These are phyloP conservation scores for Cladosporium sp. DNA, from an alignment of 2,329 filamentous ascomycete genomes.

Conservation along the genomic window DNA sequence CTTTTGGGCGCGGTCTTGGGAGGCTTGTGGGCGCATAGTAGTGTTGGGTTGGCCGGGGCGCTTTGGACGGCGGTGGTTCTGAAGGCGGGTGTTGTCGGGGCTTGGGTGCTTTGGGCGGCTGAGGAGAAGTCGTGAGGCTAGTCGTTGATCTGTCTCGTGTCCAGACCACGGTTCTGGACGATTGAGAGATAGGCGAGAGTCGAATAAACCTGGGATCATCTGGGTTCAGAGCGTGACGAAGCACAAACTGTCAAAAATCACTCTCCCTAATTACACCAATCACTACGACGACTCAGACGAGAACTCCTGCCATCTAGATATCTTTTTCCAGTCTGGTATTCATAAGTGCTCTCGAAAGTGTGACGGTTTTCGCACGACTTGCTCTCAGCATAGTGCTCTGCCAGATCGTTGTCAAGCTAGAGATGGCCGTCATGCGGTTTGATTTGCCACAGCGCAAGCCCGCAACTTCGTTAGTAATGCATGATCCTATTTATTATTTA, in stretches of 20 bases:
- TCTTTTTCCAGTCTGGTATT: background rate
- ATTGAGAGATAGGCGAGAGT: too few relatives aligned
- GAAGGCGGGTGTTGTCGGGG: slow-evolving; percentile 34
- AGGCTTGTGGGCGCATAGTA: slow-evolving; percentile 49
- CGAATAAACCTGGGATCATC: too few relatives aligned
- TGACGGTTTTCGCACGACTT: background rate
- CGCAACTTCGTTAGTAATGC: too few relatives aligned
- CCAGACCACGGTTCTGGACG: too few relatives aligned
- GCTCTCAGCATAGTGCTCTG: background rate
- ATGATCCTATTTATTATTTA: too few relatives aligned
- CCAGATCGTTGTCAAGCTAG: background rate
- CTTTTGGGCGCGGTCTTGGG: slow-evolving; percentile 50
- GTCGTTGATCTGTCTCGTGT: too few relatives aligned
- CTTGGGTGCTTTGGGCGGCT: slow-evolving; percentile 38
- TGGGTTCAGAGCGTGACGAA: too few relatives aligned
- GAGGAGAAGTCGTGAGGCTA: slow-evolving; percentile 17
- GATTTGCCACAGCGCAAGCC: background rate
- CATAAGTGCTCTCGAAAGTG: slow-evolving; percentile 1
- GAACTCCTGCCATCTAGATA: too few relatives aligned
- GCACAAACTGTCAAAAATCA: too few relatives aligned
- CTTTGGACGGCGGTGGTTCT: slow-evolving; percentile 43
- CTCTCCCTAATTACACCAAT: too few relatives aligned
- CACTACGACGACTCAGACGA: too few relatives aligned
- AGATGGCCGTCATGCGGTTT: background rate
- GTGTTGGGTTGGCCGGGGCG: slow-evolving; percentile 45